These are phyloP conservation scores for Paracorniculantispora psalliotae DNA, from an alignment of 2,329 filamentous ascomycete species.

Conservation along the genomic window DNA sequence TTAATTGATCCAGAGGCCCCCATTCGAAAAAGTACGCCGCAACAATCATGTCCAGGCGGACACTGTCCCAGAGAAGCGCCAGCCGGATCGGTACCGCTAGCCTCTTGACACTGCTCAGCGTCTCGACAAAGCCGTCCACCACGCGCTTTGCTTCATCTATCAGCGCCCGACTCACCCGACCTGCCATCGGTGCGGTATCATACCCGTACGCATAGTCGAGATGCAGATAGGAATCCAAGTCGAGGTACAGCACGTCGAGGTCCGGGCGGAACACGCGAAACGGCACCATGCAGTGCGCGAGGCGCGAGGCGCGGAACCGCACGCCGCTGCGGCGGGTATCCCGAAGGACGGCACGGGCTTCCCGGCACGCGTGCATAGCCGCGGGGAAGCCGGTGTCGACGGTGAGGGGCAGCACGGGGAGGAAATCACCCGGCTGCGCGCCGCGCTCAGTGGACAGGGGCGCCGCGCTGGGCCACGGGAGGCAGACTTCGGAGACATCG, in stretches of 20 bases:
- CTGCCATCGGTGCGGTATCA: no score
- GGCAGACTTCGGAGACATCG: slow-evolving; percentile 1
- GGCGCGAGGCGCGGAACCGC: neutral
- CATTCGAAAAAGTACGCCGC: no score
- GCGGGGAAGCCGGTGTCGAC: neutral
- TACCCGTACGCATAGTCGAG: no score
- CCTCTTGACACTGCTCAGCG: no score
- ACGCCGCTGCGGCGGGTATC: neutral
- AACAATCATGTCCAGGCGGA: no score
- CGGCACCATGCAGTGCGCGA: neutral
- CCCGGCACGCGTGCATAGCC: slow-evolving; percentile 1
- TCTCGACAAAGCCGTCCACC: no score
- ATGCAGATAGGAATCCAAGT: neutral
- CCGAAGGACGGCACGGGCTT: neutral
- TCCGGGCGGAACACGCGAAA: neutral
- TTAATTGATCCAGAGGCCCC: no score
- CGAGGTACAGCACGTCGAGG: slow-evolving; percentile 2
- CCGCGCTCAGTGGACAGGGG: neutral
- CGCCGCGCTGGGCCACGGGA: neutral
- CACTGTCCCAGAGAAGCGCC: no score
- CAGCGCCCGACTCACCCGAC: no score
- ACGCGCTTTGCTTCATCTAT: no score
- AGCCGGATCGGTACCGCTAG: no score
- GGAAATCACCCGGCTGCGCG: neutral
- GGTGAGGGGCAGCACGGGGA: slow-evolving; percentile 4